Evolutionary conservation across 345 rosid genomes (phyloP), one percentile per base, ranked within the genome.

Genomic region (Gossypium raimondii): DNA sequence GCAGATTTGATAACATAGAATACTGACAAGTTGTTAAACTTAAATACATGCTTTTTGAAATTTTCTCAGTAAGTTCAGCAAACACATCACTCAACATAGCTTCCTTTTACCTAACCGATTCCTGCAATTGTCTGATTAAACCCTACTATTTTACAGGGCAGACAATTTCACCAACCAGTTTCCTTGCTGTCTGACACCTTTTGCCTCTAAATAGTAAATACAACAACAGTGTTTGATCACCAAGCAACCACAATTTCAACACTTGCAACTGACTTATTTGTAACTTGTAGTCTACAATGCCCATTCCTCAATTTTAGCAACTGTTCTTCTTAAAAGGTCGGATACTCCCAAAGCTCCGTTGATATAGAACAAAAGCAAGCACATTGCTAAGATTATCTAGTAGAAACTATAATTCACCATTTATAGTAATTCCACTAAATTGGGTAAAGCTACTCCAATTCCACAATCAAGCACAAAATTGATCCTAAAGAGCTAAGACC

Each of bases 401-500:
- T 67, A 47, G 20, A 67, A 44, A 67, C n/a, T 48, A 13, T 17
- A 16, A 67, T 24, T 47, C 71, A 67, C 17, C 34, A 5, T 22
- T 0, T 12, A 45, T 12, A 13, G 16, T 47, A 22, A 67, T 20
- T 67, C 53, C 13, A 47, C 55, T 67, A 6, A 66, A 44, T 20
- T 12, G 29, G 38, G 7, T 34, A 34, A 34, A 34, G 41, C 7
- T 34, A 34, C 41, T 34, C 41, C 7, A 34, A 34, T 34, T 34
- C 41, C 41, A 34, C 41, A 34, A 67, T 66, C 53, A 43, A 11
- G 16, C 24, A 44, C 52, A 20, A 45, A 67, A 22, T 13, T 22
- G 71, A 47, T 67, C 51, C 18, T 67, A 67, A 11, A 67, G 22
- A 55, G n/a, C 58, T 55, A n/a, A n/a, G 22, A 53, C 58, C 58